Evolutionary conservation across 2,329 filamentous ascomycete species (phyloP), one percentile per base, ranked within the genome.

Genomic region (Fusarium anguioides): DNA sequence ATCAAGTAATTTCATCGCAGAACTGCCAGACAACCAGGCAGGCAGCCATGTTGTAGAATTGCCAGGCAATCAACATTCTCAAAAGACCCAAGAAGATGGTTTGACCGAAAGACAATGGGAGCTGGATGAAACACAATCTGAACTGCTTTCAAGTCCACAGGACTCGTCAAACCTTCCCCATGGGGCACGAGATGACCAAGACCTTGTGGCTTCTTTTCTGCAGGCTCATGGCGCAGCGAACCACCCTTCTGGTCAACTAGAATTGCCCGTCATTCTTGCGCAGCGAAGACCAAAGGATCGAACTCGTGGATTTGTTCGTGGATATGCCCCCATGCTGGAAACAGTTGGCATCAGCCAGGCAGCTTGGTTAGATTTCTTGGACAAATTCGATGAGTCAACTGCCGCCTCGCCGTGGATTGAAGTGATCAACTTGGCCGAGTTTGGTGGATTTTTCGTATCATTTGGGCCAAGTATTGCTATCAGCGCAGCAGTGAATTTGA

Each of bases 201-300:
- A 60, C 27, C 55, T 60, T 23, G 55, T 50, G 8, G n/a, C 33
- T 11, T 27, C 11, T 0, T 60, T 60, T 10, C 31, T 60, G 12
- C 24, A 33, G 14, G 37, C 42, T 15, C 57, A 60, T 17, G 45
- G 45, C 6, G 6, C 29, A 14, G 29, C 14, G 15, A 17, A 6
- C 14, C 21, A 26, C 27, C 6, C 20, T 6, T 10, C 15, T 0
- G 20, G 26, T 3, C 26, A 11, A 10, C 5, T 60, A 12, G 55
- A 60, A 4, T 15, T 60, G 12, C 57, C 55, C 1, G 39, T 60
- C 7, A 45, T 60, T 23, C 45, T 60, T 5, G 57, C 57, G 5
- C 57, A 60, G 8, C 26, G 55, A 15, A 45, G 57, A n/a, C 57
- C 57, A 20, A 60, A 60, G 9, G 57, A 60, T 12, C 37, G 57